A percentile compares a stretch with the other conserved stretches of the same genome.
phyloP scores from a whole-genome alignment of 1,284 basidiomycete genomes.

The Ganoderma multipileum region DNA sequence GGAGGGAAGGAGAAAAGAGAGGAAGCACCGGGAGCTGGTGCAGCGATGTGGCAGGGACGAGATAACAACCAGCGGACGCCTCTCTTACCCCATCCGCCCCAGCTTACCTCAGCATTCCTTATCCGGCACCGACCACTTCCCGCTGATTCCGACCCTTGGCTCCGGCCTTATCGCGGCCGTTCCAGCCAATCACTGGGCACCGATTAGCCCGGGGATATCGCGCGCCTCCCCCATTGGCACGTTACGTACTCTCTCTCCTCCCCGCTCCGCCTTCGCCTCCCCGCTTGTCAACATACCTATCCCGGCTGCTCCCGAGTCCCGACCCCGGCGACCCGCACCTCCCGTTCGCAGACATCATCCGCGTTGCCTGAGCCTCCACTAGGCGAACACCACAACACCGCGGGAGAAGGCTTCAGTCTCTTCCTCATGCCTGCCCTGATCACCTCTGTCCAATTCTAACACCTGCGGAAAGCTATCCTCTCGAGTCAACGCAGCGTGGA shows the following conservation, averaged over 20 bases:
- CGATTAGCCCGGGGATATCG: constrained; percentile 25
- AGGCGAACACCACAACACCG: background rate
- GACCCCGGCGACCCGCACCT: background rate
- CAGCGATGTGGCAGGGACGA: constrained; percentile 22
- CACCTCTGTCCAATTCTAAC: background rate
- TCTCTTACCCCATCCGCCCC: background rate
- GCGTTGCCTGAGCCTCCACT: background rate
- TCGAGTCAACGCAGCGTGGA: background rate
- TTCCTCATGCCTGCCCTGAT: background rate
- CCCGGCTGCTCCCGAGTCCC: constrained; percentile 9
- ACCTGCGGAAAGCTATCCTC: background rate
- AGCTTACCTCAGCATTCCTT: constrained; percentile 28
- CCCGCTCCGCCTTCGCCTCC: constrained; percentile 23
- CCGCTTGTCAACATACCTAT: too few relatives aligned
- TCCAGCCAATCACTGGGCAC: constrained; percentile 25
- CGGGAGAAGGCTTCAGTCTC: background rate
- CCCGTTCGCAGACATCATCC: background rate
- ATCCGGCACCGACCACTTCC: constrained; percentile 5
- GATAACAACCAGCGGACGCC: constrained; percentile 24
- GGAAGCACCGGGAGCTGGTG: constrained; percentile 26
- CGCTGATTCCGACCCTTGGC: constrained; percentile 2
- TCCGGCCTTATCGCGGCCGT: constrained; percentile 26
- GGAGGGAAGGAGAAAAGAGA: constrained; percentile 24
- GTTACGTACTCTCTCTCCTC: constrained; percentile 20
- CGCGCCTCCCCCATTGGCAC: constrained; percentile 10